Evolutionary conservation across 495 filamentous ascomycete species (phyloP), one percentile per base, ranked within the genome.

Genomic region (Podospora pseudoanserina): DNA sequence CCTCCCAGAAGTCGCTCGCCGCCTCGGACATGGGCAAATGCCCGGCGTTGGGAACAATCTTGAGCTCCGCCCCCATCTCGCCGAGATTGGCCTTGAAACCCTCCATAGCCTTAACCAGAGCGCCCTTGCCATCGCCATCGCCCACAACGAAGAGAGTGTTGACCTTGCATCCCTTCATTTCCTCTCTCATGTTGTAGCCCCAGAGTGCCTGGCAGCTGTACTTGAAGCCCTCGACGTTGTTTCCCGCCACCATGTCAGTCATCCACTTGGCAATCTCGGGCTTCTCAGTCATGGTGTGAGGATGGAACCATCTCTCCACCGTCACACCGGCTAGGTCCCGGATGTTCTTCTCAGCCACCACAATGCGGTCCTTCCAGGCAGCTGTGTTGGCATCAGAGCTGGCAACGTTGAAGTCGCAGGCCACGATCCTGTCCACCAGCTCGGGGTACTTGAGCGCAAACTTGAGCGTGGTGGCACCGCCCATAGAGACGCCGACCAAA

Each of bases 21-120:
- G 89, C 86, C 81, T 95, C 91, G 49, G 86, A 88, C 92, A 95
- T 95, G 4, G 92, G 92, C 78, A 95, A 76, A 80, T 95, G 92
- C 0, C 92, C 92, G 0, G 91, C 89, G 27, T 80, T 76, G 2
- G 88, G 84, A 63, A 94, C 84, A 63, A 89, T 74, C 74, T 80
- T 85, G 66, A 90, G 79, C 74, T 86, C 83, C 0, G 85, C 84
- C 1, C 83, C 86, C 0, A 75, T 74, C 5, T 69, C 65, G 4
- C 85, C 86, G 66, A 91, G 73, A 60, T 80, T 76, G 0, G 77
- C 79, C 66, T 83, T 86, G 82, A 94, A 92, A 30, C 88, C 86
- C 64, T 87, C 85, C 91, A 94, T 94, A 1, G 89, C 89, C 77
- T 86, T 86, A 0, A 91, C 90, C 56, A 95, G 74, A 1, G 90